phyloP scores from a whole-genome alignment of 176 grass and related monocot species.

The Avena eriantha region DNA sequence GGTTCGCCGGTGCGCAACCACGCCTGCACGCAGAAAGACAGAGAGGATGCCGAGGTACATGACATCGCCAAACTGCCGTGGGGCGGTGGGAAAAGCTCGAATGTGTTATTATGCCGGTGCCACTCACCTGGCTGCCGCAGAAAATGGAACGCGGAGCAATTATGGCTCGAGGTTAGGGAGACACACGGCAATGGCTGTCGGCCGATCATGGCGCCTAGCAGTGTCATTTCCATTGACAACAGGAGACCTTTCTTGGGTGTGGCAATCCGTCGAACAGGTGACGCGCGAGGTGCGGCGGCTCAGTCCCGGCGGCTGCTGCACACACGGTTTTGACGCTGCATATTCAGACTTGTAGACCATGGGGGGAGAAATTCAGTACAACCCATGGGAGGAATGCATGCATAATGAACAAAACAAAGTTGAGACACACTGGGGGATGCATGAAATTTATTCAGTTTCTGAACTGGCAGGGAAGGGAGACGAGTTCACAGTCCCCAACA shows the following conservation, averaged over 20 bases:
- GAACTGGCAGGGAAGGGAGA: too few relatives aligned
- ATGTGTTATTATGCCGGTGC: neutral
- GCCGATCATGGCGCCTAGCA: neutral
- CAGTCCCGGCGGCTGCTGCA: neutral
- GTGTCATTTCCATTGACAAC: constrained; percentile 37
- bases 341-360: neutral
- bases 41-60: neutral
- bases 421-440: neutral
- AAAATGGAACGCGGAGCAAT: neutral
- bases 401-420: neutral
- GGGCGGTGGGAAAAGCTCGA: too few relatives aligned
- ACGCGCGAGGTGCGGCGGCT: neutral
- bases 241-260: neutral
- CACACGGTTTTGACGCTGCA: neutral
- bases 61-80: neutral
- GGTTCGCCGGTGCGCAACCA: neutral
- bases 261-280: constrained; percentile 60
- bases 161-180: neutral
- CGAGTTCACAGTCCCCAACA: neutral
- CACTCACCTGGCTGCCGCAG: neutral
- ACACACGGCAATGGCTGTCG: neutral
- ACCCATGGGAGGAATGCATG: neutral
- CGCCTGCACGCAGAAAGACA: neutral
- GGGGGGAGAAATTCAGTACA: neutral
- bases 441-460: neutral